Evolutionary conservation across 331 rosid genomes (phyloP).

Genomic region (Malus hybrid): DNA sequence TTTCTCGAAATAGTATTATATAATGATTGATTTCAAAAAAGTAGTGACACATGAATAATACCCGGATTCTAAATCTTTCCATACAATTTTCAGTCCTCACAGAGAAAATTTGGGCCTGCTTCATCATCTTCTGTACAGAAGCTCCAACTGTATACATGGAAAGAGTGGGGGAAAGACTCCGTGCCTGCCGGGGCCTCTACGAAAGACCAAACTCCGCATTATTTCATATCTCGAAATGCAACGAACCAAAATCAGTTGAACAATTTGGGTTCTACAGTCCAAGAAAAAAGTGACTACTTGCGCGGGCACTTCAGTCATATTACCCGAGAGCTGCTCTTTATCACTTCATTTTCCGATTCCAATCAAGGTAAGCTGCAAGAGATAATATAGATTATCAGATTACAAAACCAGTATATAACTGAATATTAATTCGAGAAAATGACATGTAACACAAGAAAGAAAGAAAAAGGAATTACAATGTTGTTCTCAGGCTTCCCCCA

Average conservation of each 20-base stretch:
- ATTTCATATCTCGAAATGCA: not conserved
- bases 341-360: slow-evolving; percentile 45
- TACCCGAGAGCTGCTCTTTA: not conserved
- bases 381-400: not conserved
- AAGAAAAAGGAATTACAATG: slow-evolving; percentile 42
- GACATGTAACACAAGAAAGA: not conserved
- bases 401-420: not conserved
- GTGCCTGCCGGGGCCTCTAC: not conserved
- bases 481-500: slow-evolving; percentile 72
- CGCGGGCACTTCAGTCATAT: not conserved
- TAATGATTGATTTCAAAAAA: not conserved
- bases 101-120: not conserved
- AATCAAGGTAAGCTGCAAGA: slow-evolving; percentile 47
- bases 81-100: not conserved
- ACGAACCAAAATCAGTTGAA: not conserved
- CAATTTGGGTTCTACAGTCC: not conserved
- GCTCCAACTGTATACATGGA: not conserved
- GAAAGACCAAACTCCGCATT: not conserved
- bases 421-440: not conserved
- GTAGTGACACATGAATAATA: not conserved
- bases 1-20: not conserved
- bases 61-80: not conserved
- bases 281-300: not conserved
- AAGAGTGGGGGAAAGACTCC: not conserved
- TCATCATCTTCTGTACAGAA: not conserved